These are phyloP conservation scores for Peniophora sp. DNA, from an alignment of 1,284 basidiomycete genomes.

Conservation along the genomic window DNA sequence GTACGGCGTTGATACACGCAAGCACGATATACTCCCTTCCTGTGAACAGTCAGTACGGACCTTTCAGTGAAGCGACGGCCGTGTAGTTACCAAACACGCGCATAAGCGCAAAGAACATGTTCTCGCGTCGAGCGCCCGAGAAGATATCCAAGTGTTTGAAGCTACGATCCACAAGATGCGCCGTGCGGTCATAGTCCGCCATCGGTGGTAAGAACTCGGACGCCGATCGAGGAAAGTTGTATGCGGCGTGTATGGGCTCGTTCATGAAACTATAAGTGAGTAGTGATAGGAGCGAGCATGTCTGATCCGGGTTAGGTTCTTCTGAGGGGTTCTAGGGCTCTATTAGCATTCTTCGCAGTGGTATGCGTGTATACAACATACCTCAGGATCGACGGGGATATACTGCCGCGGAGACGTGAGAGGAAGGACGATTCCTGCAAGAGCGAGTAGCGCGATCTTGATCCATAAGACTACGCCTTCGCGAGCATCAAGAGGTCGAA, in stretches of 20 bases:
- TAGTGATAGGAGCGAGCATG: slow-evolving; percentile 51
- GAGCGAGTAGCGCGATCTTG: slow-evolving; percentile 26
- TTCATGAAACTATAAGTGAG: slow-evolving; percentile 52
- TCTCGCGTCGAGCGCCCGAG: neutral
- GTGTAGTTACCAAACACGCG: neutral
- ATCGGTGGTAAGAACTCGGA: slow-evolving; percentile 28
- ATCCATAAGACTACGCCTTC: slow-evolving; percentile 22
- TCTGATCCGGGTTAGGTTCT: slow-evolving; percentile 58
- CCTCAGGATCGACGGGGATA: slow-evolving; percentile 34
- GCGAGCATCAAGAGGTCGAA: slow-evolving; percentile 29
- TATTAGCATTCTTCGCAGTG: neutral
- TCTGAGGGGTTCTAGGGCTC: slow-evolving; percentile 26
- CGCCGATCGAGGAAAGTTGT: slow-evolving; percentile 15
- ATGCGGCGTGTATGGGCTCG: slow-evolving; percentile 19
- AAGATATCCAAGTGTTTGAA: slow-evolving; percentile 8
- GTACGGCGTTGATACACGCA: neutral
- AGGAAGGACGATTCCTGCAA: slow-evolving; percentile 32
- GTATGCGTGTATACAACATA: slow-evolving; percentile 13
- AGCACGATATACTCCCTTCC: neutral
- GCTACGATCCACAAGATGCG: slow-evolving; percentile 27
- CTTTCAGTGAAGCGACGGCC: neutral
- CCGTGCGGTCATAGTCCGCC: slow-evolving; percentile 36
- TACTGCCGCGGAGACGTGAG: slow-evolving; percentile 35
- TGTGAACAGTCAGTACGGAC: neutral
- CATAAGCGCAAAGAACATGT: neutral